Evolutionary conservation across 352 stramenopile species (phyloP), one percentile per base, ranked within the genome.

Genomic region (Phytophthora rubi): DNA sequence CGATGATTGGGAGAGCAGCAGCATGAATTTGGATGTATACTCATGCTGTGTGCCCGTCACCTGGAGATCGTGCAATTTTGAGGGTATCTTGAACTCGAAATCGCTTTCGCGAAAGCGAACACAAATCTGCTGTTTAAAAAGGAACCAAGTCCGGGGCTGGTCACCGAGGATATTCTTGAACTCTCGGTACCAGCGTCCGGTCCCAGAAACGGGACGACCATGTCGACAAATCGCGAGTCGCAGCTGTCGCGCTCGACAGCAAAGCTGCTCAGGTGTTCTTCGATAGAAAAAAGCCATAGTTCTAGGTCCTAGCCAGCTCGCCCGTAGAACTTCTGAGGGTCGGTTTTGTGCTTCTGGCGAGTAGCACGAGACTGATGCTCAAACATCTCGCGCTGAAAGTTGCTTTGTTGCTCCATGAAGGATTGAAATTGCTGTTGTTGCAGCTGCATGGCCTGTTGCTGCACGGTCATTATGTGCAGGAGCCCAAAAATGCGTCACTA

Each of bases 341-440:
- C 45, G 45, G 45, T 52, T 13, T 52, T 52, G 45, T 30, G 18
- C 45, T 52, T 52, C 45, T 28, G 45, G 45, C 0, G 18, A 28
- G 45, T 52, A 52, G 18, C 30, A 42, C 61, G 42, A 39, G 42
- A 30, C 45, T 57, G 61, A 15, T 51, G 37, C 39, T 68, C 42
- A 32, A 68, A 68, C 52, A 62, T 68, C 15, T 68, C 61, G 1
- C 23, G 52, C 42, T 68, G 52, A 49, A 62, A 57, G 18, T n/a
- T 51, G n/a, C 12, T 42, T n/a, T 62, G 32, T n/a, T 62, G 61
- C 42, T 68, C 28, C 61, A 62, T 56, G 42, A 68, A 62, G 0
- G 28, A 15, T 37, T 68, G 13, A 4, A 62, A 62, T n/a, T 68
- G 52, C 44, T 68, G 26, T 42, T 68, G 39, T 15, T 68, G 62